Conservation (phyloP, 306 rosid species). For the Medicago lupulina region DNA sequence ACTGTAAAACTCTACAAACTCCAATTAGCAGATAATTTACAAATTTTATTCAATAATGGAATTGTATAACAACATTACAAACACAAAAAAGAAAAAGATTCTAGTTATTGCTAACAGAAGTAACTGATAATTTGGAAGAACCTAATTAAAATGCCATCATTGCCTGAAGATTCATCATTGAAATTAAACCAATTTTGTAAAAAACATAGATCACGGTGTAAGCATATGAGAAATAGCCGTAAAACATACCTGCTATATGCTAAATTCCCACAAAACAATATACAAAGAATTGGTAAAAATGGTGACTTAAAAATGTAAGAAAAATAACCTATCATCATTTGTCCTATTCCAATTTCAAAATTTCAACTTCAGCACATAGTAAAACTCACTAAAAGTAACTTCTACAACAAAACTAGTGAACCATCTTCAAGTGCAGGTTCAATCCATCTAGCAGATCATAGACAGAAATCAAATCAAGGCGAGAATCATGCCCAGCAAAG, state of each 20-base stretch:
- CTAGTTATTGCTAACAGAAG: no score
- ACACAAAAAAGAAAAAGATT: no score
- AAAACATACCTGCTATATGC: neutral
- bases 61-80: no score
- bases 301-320: neutral
- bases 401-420: conserved; percentile 36
- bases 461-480: conserved; percentile 21
- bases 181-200: no score
- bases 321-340: neutral
- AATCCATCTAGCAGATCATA: conserved; percentile 65
- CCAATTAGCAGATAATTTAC: no score
- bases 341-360: neutral
- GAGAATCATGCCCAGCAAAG: neutral
- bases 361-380: conserved; percentile 32
- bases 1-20: no score
- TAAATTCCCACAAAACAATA: no score
- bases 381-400: conserved; percentile 23
- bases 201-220: neutral
- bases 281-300: neutral
- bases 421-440: conserved; percentile 59
- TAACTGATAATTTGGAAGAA: no score
- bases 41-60: no score
- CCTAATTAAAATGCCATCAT: no score
- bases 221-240: neutral
- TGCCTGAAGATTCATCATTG: no score